A percentile compares a stretch with the other conserved stretches of the same genome.
Evolutionary conservation across 352 stramenopile genomes (phyloP).

Genomic region (Phytopythium aichiense): DNA sequence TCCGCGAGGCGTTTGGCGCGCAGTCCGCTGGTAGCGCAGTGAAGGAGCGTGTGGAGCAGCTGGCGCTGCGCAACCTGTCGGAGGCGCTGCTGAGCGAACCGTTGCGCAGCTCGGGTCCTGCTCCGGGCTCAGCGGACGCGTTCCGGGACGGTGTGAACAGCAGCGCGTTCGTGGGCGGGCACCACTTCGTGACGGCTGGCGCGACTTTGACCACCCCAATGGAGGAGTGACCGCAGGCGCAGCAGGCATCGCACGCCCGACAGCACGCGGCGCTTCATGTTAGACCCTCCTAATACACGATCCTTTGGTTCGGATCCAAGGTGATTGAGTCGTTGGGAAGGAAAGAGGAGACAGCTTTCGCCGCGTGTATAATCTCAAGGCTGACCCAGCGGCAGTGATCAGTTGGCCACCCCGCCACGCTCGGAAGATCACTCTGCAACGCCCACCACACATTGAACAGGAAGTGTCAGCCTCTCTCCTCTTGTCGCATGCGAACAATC

Average conservation of each 20-base stretch:
- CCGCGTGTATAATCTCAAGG: background rate
- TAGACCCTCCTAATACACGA: background rate
- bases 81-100: conserved; percentile 51
- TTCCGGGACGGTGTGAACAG: conserved; percentile 8
- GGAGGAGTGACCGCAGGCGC: conserved; percentile 27
- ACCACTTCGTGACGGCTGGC: conserved; percentile 1
- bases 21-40: conserved; percentile 39
- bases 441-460: background rate
- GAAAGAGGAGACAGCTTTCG: background rate
- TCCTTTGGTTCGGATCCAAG: background rate
- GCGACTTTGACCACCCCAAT: conserved; percentile 18
- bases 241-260: background rate
- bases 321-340: background rate
- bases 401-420: no score
- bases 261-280: background rate
- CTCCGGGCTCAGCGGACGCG: background rate
- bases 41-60: conserved; percentile 43
- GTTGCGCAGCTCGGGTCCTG: background rate
- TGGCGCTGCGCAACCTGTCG: conserved; percentile 53
- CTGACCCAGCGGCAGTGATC: background rate
- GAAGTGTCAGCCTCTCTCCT: background rate
- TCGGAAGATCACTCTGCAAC: background rate
- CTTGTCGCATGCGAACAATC: background rate
- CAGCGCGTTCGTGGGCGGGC: conserved; percentile 6
- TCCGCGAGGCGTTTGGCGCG: conserved; percentile 33